These are phyloP conservation scores for Aureobasidium sp. DNA, from an alignment of 2,329 filamentous ascomycete genomes.

Conservation along the genomic window DNA sequence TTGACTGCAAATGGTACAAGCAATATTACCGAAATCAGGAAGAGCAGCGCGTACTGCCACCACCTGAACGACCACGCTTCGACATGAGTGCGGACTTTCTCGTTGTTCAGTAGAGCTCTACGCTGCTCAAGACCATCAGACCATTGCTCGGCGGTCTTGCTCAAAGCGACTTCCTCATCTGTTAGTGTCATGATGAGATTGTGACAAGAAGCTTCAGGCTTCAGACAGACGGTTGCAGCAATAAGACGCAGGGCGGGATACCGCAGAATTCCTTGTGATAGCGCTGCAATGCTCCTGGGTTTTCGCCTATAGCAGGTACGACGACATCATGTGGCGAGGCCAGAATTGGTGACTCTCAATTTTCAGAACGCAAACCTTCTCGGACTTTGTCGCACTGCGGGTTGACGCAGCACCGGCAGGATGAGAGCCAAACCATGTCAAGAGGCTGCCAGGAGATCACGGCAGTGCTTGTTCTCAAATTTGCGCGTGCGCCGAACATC, in stretches of 20 bases:
- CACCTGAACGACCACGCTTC: constrained; percentile 13
- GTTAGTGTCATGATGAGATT: neutral
- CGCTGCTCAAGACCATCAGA: constrained; percentile 17
- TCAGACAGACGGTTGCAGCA: neutral
- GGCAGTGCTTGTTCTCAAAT: constrained; percentile 1
- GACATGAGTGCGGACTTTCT: constrained; percentile 17
- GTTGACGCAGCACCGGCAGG: constrained; percentile 1
- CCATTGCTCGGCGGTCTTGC: neutral
- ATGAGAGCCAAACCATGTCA: neutral
- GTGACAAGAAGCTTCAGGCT: neutral
- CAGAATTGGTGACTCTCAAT: neutral
- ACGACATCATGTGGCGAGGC: neutral
- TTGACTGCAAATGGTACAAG: constrained; percentile 17
- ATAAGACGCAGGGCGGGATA: neutral
- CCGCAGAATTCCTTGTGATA: neutral
- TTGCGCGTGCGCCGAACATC: neutral
- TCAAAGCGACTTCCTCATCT: constrained; percentile 1
- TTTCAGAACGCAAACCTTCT: neutral
- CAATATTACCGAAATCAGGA: constrained; percentile 11
- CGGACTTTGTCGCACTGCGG: neutral
- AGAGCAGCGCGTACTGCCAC: constrained; percentile 17
- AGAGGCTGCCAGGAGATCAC: neutral
- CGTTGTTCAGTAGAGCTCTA: constrained; percentile 20
- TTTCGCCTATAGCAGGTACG: neutral
- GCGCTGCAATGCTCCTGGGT: neutral